Evolutionary conservation across 306 rosid genomes (phyloP).

Genomic region (Sesbania bispinosa): DNA sequence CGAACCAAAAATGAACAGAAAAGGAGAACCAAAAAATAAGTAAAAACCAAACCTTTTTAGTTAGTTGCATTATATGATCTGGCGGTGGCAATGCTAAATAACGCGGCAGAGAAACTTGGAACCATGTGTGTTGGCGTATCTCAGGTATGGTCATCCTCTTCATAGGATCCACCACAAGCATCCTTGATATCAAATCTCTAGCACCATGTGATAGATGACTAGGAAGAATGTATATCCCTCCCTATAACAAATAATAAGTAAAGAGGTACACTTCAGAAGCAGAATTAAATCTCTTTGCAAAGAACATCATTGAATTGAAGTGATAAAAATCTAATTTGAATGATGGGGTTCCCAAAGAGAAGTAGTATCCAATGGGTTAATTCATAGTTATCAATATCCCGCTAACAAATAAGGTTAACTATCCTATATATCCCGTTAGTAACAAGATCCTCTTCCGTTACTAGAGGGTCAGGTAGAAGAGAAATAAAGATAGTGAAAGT

Average conservation of each 20-base stretch:
- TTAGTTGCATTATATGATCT: conserved; percentile 70
- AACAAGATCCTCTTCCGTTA: too few relatives aligned
- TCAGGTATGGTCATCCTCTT: conserved; percentile 87
- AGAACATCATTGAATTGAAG: neutral
- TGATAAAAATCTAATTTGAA: neutral
- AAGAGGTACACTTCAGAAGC: conserved; percentile 8
- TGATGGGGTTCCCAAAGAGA: neutral
- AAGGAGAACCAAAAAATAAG: neutral
- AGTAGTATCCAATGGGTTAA: neutral
- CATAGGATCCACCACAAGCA: conserved; percentile 95
- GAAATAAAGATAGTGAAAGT: too few relatives aligned
- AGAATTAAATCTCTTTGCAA: neutral
- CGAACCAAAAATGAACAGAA: neutral
- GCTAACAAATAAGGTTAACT: neutral
- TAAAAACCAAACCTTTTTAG: conserved; percentile 54
- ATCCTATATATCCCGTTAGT: too few relatives aligned
- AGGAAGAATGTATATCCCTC: conserved; percentile 90
- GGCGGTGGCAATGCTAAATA: conserved; percentile 95
- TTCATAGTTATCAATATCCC: neutral
- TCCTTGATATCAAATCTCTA: conserved; percentile 81
- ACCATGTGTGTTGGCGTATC: conserved; percentile 92
- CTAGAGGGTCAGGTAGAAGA: too few relatives aligned
- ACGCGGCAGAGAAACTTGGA: conserved; percentile 88
- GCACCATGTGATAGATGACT: conserved; percentile 89
- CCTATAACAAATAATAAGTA: conserved; percentile 41